Evolutionary conservation across 345 rosid genomes (phyloP).

Genomic region (Citropsis articulata): DNA sequence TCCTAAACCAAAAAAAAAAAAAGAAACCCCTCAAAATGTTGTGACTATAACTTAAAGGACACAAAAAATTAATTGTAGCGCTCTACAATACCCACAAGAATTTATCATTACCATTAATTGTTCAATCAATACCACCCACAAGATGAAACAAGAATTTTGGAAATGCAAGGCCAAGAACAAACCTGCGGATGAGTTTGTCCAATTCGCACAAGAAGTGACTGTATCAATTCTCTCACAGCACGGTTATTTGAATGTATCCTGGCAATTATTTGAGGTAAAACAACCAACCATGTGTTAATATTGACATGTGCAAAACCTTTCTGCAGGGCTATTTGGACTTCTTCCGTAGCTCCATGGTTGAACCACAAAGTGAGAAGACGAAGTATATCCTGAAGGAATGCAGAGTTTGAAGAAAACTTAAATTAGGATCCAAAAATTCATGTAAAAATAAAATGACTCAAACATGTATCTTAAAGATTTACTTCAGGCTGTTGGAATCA

Average conservation of each 20-base stretch:
- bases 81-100: background rate
- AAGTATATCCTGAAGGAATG: conserved; percentile 79
- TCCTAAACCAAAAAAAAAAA: no score
- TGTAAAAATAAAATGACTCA: background rate
- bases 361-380: conserved; percentile 99
- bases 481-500: background rate
- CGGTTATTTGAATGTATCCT: conserved; percentile 96
- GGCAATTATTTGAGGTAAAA: conserved; percentile 98
- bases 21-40: background rate
- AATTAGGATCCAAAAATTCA: background rate
- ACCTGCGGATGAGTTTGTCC: conserved; percentile 99
- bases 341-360: conserved; percentile 91
- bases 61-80: background rate
- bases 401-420: conserved; percentile 13
- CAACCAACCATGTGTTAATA: conserved; percentile 96
- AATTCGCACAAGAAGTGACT: conserved; percentile 89
- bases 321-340: conserved; percentile 85
- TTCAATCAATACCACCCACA: background rate
- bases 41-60: background rate
- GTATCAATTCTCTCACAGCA: conserved; percentile 92
- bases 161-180: conserved; percentile 17
- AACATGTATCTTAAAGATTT: background rate
- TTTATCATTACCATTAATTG: background rate
- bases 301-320: conserved; percentile 84
- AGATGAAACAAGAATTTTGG: background rate